phyloP scores from a whole-genome alignment of 2,329 filamentous ascomycete genomes.

The Neopestalotiopsis sp. region DNA sequence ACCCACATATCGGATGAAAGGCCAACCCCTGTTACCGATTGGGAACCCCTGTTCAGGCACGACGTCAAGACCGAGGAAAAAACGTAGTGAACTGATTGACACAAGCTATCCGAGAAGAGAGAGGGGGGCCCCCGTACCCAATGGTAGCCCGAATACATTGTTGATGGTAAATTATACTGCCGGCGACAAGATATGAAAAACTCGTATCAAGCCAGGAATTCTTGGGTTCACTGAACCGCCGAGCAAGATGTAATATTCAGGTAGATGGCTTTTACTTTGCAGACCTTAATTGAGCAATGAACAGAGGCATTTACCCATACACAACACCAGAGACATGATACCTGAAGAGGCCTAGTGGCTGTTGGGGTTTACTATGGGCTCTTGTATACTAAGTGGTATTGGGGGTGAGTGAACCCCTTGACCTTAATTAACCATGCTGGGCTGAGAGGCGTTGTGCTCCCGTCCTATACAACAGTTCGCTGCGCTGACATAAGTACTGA shows the following conservation, averaged over 20 bases:
- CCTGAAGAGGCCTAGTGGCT: not conserved
- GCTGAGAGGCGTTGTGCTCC: not conserved
- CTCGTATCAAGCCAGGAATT: too few relatives aligned
- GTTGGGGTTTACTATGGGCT: not conserved
- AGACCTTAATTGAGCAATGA: too few relatives aligned
- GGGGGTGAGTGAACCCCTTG: not conserved
- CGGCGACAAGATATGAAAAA: too few relatives aligned
- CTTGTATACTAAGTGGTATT: not conserved
- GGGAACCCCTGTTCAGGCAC: slow-evolving; percentile 4
- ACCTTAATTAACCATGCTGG: not conserved
- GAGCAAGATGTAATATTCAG: too few relatives aligned
- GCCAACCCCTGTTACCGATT: slow-evolving; percentile 11
- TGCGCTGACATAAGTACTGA: not conserved
- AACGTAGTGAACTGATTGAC: not conserved
- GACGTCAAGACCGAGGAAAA: not conserved
- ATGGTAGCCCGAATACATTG: not conserved
- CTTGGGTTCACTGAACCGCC: too few relatives aligned
- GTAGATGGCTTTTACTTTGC: too few relatives aligned
- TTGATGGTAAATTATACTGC: too few relatives aligned
- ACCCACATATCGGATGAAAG: slow-evolving; percentile 29
- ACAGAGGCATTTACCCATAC: not conserved
- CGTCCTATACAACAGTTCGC: not conserved
- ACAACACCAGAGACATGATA: not conserved
- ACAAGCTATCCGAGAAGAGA: not conserved
- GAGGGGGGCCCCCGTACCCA: not conserved